Evolutionary conservation across 371 early-diverging fungal genomes (phyloP), one percentile per base, ranked within the genome.

Genomic region (Mucor velutinosus): DNA sequence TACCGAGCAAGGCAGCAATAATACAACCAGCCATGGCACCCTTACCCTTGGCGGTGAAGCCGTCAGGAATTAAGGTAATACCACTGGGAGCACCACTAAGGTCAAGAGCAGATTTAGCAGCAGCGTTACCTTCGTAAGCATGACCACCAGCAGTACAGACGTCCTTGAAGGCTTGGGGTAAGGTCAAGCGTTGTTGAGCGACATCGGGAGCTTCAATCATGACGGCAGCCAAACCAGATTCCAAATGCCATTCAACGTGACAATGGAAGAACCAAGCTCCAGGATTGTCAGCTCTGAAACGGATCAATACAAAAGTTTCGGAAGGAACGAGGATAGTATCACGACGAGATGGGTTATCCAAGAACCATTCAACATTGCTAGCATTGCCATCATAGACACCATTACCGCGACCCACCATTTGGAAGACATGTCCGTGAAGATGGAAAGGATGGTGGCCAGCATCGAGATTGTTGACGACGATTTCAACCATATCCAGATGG

Each of bases 171-270:
- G 58, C 19, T 56, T 84, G 80, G 11, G 87, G 85, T 33, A 90
- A 72, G 4, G 62, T 65, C 66, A 83, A 61, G 32, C 71, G 69
- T 53, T 80, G 62, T 66, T 66, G 83, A 39, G 71, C 81, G 35
- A 89, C 76, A 14, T 83, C 81, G 10, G 93, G 94, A 4, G 91
- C 91, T 69, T 90, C 93, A 58, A 93, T 74, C 66, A 94, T 75
- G 23, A 83, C 65, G 57, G 80, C 79, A 45, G 76, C 83, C 55
- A 91, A 73, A 57, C 92, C 92, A 47, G 90, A 74, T 35, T 78
- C 79, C 41, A 86, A 70, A 80, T 94, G 95, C 92, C 91, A 92
- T 72, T 88, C 88, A 47, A 93, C 90, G 69, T 94, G 95, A 74
- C 94, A 94, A 76, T 94, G 82, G 75, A 87, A 74, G 43, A 84